phyloP scores from a whole-genome alignment of 2,329 filamentous ascomycete genomes.

The Escovopsis sp. region DNA sequence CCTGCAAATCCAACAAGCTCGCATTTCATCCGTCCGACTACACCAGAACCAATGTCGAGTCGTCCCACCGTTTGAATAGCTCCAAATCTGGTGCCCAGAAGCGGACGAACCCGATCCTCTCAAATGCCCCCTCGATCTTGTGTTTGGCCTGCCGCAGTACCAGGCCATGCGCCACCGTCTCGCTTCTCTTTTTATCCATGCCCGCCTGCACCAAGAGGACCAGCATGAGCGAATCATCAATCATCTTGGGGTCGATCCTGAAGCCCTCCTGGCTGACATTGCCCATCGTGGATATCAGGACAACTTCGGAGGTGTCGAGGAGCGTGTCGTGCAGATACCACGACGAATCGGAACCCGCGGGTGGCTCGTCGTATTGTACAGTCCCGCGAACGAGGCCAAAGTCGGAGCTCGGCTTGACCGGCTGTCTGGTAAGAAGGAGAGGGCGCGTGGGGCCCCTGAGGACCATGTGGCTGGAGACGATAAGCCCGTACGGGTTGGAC shows the following conservation, averaged over 20 bases:
- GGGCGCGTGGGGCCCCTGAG: background rate
- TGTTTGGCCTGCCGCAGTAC: background rate
- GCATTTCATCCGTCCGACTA: too few species aligned
- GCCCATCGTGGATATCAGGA: background rate
- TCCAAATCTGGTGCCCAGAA: background rate
- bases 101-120: background rate
- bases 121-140: background rate
- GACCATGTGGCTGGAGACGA: background rate
- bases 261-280: background rate
- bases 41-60: too few species aligned
- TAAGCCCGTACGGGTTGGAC: background rate
- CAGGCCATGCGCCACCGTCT: background rate
- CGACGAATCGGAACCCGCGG: background rate
- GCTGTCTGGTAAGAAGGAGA: background rate
- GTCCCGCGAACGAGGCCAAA: background rate
- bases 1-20: too few species aligned
- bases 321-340: background rate
- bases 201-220: constrained; percentile 1
- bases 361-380: background rate
- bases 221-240: background rate
- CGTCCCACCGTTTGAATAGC: background rate
- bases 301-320: background rate
- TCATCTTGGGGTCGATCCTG: background rate
- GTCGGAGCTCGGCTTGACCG: background rate
- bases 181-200: background rate